Conservation (phyloP, 1,284 basidiomycete genomes). For the Trametes hirsuta region DNA sequence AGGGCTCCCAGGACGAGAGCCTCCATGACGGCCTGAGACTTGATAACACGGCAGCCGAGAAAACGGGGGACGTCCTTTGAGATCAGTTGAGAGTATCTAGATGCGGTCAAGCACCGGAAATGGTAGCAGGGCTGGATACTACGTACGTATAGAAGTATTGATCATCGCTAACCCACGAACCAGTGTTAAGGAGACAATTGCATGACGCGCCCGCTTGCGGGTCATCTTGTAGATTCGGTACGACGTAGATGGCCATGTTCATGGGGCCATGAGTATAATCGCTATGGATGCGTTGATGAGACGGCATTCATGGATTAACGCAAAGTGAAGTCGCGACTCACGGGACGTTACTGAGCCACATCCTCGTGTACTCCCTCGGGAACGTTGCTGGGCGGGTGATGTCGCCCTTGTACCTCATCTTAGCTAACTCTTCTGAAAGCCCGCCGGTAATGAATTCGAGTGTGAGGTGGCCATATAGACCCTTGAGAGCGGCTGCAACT, state of each 20-base stretch:
- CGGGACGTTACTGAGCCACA: constrained; percentile 29
- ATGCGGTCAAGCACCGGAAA: neutral
- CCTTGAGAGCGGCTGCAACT: constrained; percentile 5
- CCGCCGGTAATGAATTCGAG: constrained; percentile 20
- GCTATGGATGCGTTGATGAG: constrained; percentile 21
- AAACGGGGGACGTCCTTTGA: constrained; percentile 33
- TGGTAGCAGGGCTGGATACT: neutral
- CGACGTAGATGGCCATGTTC: constrained; percentile 32
- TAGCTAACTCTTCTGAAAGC: constrained; percentile 19
- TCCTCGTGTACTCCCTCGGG: constrained; percentile 20
- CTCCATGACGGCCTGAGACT: constrained; percentile 21
- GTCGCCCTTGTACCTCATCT: constrained; percentile 16
- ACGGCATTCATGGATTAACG: neutral
- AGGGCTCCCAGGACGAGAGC: constrained; percentile 27
- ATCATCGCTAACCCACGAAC: constrained; percentile 31
- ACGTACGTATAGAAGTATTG: constrained; percentile 36
- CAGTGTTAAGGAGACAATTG: constrained; percentile 38
- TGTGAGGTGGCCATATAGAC: constrained; percentile 25
- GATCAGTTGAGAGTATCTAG: constrained; percentile 37
- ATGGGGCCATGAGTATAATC: constrained; percentile 39
- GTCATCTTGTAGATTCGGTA: constrained; percentile 31
- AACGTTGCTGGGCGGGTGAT: constrained; percentile 9
- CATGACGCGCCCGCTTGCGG: constrained; percentile 31
- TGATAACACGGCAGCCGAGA: constrained; percentile 33
- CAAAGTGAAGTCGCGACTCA: constrained; percentile 26